Base-by-base conservation (phyloP, 208 protist species). In the Leishmania tropica region DNA sequence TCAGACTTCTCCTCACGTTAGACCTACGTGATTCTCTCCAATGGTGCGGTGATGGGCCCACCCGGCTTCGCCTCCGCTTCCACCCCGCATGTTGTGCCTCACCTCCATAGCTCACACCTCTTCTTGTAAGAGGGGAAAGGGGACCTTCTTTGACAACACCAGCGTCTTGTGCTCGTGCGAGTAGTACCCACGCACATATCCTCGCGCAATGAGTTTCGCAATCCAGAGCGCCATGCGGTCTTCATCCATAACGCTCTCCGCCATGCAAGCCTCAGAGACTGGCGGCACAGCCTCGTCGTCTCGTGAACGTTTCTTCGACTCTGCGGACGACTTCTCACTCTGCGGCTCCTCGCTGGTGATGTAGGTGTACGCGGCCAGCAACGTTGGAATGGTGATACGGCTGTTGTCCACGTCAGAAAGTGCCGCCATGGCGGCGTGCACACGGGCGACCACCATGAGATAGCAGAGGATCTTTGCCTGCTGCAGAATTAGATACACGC, bases 111-210 rank as follows among this genome's bases (percentile, higher is more conserved):
- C 5, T 75, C 58, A 81, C 51, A 19, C 47, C 1, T 37, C 45
- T n/a, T 10, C 51, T 64, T 88, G 78, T 31, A 95, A 70, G 31
- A 88, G 83, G 8, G 92, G 91, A 70, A 97, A 97, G 24, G 94
- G 91, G 21, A 79, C 64, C 62, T 90, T 91, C 42, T 92, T 92
- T 3, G 94, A 94, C 35, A 97, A 67, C 0, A 97, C 94, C 56
- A 97, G 62, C 6, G 92, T 96, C 71, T 91, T 94, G 85, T 95
- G 90, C 78, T 97, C 94, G 77, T 94, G 88, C 4, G 94, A 97
- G 62, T 96, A 86, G 80, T 97, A 97, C 0, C 94, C 94, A 10
- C 91, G 88, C 24, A 96, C 84, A 67, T 93, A 87, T 8, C 91
- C 91, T 15, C 78, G 81, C 24, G 94, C 87, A 56, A 97, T 96